A percentile compares a stretch with the other conserved stretches of the same genome.
These are phyloP conservation scores for Odonthalia washingtoniensis DNA, from an alignment of 31 red algal species.

Conservation along the genomic window DNA sequence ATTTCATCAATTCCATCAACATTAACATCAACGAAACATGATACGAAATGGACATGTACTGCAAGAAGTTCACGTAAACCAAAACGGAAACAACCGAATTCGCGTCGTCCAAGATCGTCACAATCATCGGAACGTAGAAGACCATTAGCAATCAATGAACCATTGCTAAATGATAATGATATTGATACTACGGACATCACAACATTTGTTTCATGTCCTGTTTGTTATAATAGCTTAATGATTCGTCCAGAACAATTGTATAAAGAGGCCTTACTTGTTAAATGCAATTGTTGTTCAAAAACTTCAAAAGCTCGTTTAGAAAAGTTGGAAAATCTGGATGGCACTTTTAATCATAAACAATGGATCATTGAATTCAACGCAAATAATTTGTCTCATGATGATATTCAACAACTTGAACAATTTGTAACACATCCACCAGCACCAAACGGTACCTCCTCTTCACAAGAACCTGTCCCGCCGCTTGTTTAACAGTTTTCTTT, in stretches of 20 bases:
- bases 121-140: background rate
- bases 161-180: slow-evolving; percentile 47
- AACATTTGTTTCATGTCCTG: slow-evolving; percentile 65
- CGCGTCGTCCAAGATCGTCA: background rate
- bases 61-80: background rate
- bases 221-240: slow-evolving; percentile 73
- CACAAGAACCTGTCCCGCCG: too few species aligned
- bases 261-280: slow-evolving; percentile 35
- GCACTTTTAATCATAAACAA: slow-evolving; percentile 5
- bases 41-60: background rate
- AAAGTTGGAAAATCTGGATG: slow-evolving; percentile 68
- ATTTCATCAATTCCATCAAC: too few species aligned
- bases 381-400: background rate
- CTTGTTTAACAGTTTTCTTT: too few species aligned
- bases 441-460: too few species aligned
- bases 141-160: background rate
- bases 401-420: background rate
- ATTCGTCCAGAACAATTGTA: slow-evolving; percentile 58
- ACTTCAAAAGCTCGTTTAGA: slow-evolving; percentile 40
- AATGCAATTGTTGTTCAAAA: slow-evolving; percentile 61
- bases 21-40: too few species aligned
- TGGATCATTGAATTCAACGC: background rate
- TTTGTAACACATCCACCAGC: too few species aligned
- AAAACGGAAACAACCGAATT: background rate
- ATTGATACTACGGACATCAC: slow-evolving; percentile 74